Conservation (phyloP, 768 basidiomycete species). For the Termitomyces sp. region DNA sequence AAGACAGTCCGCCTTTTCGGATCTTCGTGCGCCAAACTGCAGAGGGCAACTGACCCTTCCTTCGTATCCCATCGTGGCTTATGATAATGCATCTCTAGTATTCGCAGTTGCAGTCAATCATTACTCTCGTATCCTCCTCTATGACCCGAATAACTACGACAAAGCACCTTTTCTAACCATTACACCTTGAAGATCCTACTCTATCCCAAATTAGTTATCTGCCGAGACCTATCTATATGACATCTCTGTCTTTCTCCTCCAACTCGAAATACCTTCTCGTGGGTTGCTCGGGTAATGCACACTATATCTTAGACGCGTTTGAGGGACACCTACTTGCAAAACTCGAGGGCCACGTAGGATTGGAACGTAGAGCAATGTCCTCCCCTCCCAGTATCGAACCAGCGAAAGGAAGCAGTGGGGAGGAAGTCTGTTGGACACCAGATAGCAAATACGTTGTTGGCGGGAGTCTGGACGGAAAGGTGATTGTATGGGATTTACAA, state of each 20-base stretch:
- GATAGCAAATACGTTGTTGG: conserved; percentile 88
- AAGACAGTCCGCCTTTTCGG: conserved; percentile 96
- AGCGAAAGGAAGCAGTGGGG: conserved; percentile 77
- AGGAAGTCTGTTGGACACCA: conserved; percentile 92
- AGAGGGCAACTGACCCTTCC: conserved; percentile 76
- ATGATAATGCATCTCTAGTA: conserved; percentile 76
- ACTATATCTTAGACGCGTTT: conserved; percentile 92
- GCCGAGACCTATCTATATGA: conserved; percentile 85
- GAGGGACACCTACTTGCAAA: conserved; percentile 80
- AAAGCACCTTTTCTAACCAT: conserved; percentile 88
- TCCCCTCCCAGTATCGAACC: conserved; percentile 57
- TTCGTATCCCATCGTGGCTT: conserved; percentile 72
- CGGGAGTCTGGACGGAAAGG: conserved; percentile 79
- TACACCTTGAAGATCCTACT: conserved; percentile 76
- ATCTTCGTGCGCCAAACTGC: conserved; percentile 74
- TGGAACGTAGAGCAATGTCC: conserved; percentile 63
- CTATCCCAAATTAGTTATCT: conserved; percentile 73
- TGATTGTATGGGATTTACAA: conserved; percentile 86
- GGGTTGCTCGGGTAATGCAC: conserved; percentile 88
- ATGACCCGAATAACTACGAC: conserved; percentile 83
- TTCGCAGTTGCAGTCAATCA: conserved; percentile 85
- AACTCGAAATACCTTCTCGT: conserved; percentile 88
- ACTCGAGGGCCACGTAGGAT: conserved; percentile 76
- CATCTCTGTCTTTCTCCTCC: conserved; percentile 84
- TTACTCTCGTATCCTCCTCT: conserved; percentile 77